Conservation (phyloP, 2,329 filamentous ascomycete species). For the Cladophialophora bantiana region DNA sequence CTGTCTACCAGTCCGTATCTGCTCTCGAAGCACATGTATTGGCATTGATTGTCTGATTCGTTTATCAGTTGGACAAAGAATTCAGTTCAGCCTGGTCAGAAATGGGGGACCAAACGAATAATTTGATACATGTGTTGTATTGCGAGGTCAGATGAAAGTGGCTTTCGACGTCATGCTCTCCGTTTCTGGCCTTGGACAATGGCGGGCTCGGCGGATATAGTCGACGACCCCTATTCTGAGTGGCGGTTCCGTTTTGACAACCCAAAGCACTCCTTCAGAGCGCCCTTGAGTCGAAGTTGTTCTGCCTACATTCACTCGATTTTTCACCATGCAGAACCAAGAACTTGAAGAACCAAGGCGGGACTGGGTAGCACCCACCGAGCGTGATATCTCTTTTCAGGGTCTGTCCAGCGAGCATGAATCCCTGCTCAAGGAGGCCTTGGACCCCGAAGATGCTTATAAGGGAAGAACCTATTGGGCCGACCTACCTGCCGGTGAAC, state of each 20-base stretch:
- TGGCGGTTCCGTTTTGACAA: not conserved
- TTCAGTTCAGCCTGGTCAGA: not conserved
- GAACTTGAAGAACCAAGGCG: not conserved
- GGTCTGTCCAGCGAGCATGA: constrained; percentile 8
- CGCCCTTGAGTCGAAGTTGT: too few relatives aligned
- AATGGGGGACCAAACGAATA: not conserved
- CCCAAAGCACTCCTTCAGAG: not conserved
- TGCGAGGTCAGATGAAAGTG: not conserved
- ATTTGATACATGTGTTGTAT: not conserved
- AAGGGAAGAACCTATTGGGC: constrained; percentile 89
- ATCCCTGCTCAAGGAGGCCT: constrained; percentile 44
- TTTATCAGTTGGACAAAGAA: not conserved
- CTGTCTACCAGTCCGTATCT: not conserved
- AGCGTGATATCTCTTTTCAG: constrained; percentile 13
- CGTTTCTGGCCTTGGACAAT: not conserved
- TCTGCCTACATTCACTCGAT: not conserved
- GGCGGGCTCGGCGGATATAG: not conserved
- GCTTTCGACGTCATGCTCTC: not conserved
- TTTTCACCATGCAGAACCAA: constrained; percentile 4
- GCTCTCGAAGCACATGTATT: not conserved
- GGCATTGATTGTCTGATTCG: not conserved
- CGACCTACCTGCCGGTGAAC: constrained; percentile 74
- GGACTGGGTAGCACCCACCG: not conserved
- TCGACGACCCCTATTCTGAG: not conserved
- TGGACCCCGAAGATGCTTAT: constrained; percentile 88